phyloP scores from a whole-genome alignment of 345 rosid genomes.

The Clarkia xantiana region DNA sequence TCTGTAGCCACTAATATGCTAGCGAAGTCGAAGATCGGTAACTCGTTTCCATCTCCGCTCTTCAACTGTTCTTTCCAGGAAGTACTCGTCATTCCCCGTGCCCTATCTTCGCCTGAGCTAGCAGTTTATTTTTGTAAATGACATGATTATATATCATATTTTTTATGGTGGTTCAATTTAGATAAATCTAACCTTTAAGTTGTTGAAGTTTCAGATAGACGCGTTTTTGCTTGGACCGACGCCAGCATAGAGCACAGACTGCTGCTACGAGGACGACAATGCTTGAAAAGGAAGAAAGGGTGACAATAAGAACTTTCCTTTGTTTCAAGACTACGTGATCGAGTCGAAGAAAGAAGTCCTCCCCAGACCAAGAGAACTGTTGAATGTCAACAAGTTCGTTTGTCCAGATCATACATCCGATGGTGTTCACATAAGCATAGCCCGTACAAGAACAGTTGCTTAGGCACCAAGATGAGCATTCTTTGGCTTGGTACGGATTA shows the following conservation, averaged over 20 bases:
- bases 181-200: no score
- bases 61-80: conserved; percentile 5
- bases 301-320: background rate
- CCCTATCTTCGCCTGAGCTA: background rate
- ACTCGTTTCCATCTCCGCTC: background rate
- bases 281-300: conserved; percentile 2
- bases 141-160: background rate
- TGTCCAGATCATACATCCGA: conserved; percentile 12
- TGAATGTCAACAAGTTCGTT: conserved; percentile 4
- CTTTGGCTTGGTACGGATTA: background rate
- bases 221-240: background rate
- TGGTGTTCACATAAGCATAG: conserved; percentile 2
- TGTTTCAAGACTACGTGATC: background rate
- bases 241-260: background rate
- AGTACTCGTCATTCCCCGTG: no score
- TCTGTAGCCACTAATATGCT: conserved; percentile 4
- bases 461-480: conserved; percentile 14
- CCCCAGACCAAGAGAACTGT: background rate
- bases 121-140: background rate
- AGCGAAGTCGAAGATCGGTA: background rate
- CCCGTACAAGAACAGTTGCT: conserved; percentile 13
- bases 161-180: no score
- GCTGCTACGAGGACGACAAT: background rate
- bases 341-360: conserved; percentile 9
- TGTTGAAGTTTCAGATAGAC: background rate